Evolutionary conservation across 148 eudicot genomes (phyloP), one percentile per base, ranked within the genome.

Genomic region (Linanthus parryae): DNA sequence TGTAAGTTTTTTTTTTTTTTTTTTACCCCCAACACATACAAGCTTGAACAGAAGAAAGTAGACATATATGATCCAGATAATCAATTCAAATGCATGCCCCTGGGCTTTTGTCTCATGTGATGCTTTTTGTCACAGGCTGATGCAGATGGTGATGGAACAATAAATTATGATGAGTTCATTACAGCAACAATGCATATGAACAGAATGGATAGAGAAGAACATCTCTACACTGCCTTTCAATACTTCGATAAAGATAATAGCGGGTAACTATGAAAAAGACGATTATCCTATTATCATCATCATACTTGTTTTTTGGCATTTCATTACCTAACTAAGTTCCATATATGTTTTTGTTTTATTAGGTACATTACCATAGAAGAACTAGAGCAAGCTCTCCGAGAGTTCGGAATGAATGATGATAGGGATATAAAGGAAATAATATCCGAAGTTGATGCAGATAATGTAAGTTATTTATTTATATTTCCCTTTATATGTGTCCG

Each of bases 101-200:
- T n/a, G n/a, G n/a, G n/a, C n/a, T n/a, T n/a, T 31, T 44, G 3
- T 36, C 38, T n/a, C n/a, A n/a, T n/a, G 10, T 26, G 12, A 18
- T 48, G 3, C 19, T 8, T 26, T 26, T 19, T 11, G 45, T 28
- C n/a, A 54, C 69, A 94, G 99, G 96, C 99, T 16, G 96, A 94
- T 80, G 85, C 91, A 40, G 99, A 94, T 68, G 99, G 99, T 53
- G 88, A 94, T 44, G 99, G 96, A 26, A 80, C 83, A 2, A 94
- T 94, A 67, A 96, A 94, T 67, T 94, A 88, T 30, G 96, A 88
- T 46, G 99, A 94, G 74, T 94, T 94, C 76, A 94, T 94, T 56
- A 88, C 99, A 25, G 99, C 99, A 18, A 94, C 99, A 54, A 84
- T 94, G 96, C 99, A 94, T 44, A 61, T 94, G 80, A 94, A 94